A percentile compares a stretch with the other conserved stretches of the same genome.
Conservation (phyloP, 2,329 filamentous ascomycete genomes). For the Emmonsiellopsis sp. region DNA sequence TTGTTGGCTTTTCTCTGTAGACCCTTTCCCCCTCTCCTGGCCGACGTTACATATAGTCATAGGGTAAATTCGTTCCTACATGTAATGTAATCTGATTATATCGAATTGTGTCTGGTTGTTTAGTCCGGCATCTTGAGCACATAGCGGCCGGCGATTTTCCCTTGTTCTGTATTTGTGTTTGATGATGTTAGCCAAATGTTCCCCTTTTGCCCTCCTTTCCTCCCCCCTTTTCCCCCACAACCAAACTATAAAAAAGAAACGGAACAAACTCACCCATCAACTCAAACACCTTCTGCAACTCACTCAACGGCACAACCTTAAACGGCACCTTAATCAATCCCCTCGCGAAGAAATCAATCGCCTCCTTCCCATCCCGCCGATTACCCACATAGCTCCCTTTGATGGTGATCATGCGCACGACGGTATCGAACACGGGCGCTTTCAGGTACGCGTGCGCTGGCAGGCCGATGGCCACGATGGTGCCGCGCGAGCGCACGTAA, state of each 20-base stretch:
- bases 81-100: too few relatives aligned
- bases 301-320: slow-evolving; percentile 73
- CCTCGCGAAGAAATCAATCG: slow-evolving; percentile 77
- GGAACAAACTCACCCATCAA: slow-evolving; percentile 46
- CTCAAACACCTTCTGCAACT: slow-evolving; percentile 73
- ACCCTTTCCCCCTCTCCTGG: too few relatives aligned
- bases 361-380: slow-evolving; percentile 77
- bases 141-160: slow-evolving; percentile 35
- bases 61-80: too few relatives aligned
- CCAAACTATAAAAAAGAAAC: not conserved
- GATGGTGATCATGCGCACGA: slow-evolving; percentile 84
- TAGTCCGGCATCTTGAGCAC: slow-evolving; percentile 37
- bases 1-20: too few relatives aligned
- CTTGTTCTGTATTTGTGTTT: slow-evolving; percentile 20
- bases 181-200: slow-evolving; percentile 11
- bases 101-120: not conserved
- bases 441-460: slow-evolving; percentile 70
- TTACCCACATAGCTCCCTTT: slow-evolving; percentile 92
- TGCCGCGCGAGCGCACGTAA: slow-evolving; percentile 76
- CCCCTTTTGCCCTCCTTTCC: not conserved
- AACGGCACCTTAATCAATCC: slow-evolving; percentile 80
- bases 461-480: slow-evolving; percentile 81
- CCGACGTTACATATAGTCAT: too few relatives aligned
- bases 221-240: not conserved
- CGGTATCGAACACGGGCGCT: slow-evolving; percentile 82